Conservation (phyloP, 129 eudicot genomes). For the Ambrosia trifida region DNA sequence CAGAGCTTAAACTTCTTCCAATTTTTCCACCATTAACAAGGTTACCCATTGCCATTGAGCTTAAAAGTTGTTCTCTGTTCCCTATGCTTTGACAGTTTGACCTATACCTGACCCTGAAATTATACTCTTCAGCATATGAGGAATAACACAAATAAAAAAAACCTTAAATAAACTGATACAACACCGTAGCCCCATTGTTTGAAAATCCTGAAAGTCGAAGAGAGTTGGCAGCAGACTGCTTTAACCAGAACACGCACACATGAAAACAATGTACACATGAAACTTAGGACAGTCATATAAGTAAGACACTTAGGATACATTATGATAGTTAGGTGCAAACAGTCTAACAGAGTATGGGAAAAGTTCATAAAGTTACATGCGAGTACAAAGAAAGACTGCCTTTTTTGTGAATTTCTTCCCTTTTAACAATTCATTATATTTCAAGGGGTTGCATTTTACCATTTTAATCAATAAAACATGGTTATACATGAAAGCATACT, state of each 20-base stretch:
- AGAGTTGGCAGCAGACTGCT: conserved; percentile 74
- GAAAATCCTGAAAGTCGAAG: conserved; percentile 65
- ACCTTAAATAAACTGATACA: conserved; percentile 6
- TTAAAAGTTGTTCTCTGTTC: too few relatives aligned
- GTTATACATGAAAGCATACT: background rate
- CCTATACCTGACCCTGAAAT: too few relatives aligned
- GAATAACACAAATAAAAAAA: too few relatives aligned
- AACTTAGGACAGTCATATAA: background rate
- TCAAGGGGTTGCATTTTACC: conserved; percentile 7
- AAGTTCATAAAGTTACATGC: background rate
- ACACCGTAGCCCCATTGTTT: conserved; percentile 64
- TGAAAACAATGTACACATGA: conserved; percentile 6
- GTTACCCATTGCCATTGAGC: too few relatives aligned
- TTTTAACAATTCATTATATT: background rate
- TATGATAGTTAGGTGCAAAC: background rate
- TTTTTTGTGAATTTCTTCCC: background rate
- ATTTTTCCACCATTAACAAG: too few relatives aligned
- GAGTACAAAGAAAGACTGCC: background rate
- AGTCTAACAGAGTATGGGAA: background rate
- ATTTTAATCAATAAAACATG: background rate
- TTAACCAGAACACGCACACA: conserved; percentile 26
- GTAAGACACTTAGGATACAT: background rate
- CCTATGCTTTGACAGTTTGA: too few relatives aligned
- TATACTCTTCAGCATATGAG: too few relatives aligned
- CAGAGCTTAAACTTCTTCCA: too few relatives aligned